Percentiles rank a stretch among this genome's conserved stretches.
These are phyloP conservation scores for Lactifluus rugatus DNA, from an alignment of 768 basidiomycete genomes.

Conservation along the genomic window DNA sequence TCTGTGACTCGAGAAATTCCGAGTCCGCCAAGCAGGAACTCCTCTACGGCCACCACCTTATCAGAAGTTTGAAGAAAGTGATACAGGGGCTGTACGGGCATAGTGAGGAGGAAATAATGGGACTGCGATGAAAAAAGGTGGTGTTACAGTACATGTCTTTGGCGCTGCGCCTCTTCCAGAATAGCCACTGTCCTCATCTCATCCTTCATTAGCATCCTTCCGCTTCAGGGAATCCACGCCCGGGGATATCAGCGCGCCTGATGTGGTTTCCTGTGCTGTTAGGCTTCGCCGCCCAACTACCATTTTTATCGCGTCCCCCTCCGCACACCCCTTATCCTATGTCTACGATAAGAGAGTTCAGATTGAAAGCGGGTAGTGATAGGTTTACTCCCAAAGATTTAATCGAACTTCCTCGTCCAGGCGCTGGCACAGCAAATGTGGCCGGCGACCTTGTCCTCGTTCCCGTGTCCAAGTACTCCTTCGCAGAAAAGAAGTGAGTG, in stretches of 20 bases:
- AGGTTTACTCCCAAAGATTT: conserved; percentile 65
- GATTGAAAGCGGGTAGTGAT: conserved; percentile 47
- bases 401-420: conserved; percentile 59
- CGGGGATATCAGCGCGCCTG: conserved; percentile 7
- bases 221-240: too few relatives aligned
- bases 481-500: conserved; percentile 63
- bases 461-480: conserved; percentile 56
- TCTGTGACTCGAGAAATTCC: too few relatives aligned
- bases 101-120: too few relatives aligned
- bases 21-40: too few relatives aligned
- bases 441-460: conserved; percentile 61
- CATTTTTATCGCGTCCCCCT: conserved; percentile 27
- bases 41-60: too few relatives aligned
- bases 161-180: too few relatives aligned
- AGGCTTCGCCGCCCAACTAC: conserved; percentile 46
- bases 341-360: conserved; percentile 32
- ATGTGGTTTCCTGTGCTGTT: conserved; percentile 51
- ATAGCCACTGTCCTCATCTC: too few relatives aligned
- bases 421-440: conserved; percentile 53
- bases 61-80: too few relatives aligned
- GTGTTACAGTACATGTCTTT: too few relatives aligned
- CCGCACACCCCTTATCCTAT: conserved; percentile 23
- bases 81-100: too few relatives aligned
- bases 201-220: too few relatives aligned
- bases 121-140: too few relatives aligned